phyloP scores from a whole-genome alignment of 257 asterid genomes.

The Jacaranda mimosifolia region DNA sequence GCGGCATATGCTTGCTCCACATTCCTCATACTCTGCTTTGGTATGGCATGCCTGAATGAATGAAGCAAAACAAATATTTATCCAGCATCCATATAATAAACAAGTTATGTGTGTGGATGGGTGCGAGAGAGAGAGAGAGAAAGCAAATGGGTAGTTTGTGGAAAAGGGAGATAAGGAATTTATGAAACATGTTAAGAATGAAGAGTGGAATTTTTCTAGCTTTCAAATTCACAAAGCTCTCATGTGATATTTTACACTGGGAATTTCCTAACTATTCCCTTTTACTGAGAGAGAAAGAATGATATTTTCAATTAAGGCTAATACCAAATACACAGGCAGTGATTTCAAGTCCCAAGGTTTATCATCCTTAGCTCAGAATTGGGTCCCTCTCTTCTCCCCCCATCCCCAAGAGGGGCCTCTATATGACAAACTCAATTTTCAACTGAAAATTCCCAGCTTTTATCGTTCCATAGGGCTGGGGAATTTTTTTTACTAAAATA shows the following conservation, averaged over 20 bases:
- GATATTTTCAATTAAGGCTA: background rate
- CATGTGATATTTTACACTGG: background rate
- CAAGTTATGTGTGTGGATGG: background rate
- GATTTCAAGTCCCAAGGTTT: background rate
- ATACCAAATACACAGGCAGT: background rate
- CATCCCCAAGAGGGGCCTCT: background rate
- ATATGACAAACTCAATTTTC: constrained; percentile 1
- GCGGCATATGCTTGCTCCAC: constrained; percentile 96
- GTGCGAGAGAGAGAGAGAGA: background rate
- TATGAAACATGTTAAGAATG: background rate
- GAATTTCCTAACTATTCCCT: background rate
- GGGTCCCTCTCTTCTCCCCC: background rate
- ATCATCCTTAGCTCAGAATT: background rate
- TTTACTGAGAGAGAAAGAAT: background rate
- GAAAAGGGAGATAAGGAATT: background rate
- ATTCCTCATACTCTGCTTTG: constrained; percentile 96
- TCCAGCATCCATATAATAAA: constrained; percentile 13
- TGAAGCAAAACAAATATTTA: constrained; percentile 2
- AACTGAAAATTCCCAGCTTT: background rate
- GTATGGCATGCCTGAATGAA: constrained; percentile 94
- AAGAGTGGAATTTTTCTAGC: background rate
- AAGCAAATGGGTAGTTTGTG: background rate
- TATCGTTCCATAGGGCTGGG: background rate
- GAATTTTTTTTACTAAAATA: background rate
- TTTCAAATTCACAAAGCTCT: background rate